Base-by-base conservation (phyloP, 768 basidiomycete genomes). In the Mycena vulgaris region DNA sequence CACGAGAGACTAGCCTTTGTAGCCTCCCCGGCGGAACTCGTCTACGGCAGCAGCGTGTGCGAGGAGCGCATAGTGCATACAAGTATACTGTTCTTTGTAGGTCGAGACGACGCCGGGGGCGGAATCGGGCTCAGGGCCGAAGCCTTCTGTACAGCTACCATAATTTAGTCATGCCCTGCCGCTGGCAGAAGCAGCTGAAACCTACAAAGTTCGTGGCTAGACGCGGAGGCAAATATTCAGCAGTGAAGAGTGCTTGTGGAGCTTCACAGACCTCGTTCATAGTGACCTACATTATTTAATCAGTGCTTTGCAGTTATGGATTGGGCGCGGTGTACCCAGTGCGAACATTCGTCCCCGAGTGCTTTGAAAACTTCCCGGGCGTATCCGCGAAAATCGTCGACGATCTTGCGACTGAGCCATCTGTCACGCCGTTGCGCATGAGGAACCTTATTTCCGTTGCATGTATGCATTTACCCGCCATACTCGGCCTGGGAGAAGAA, bases 351-450 rank as follows among this genome's bases (percentile, higher is more conserved):
- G 39, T 73, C n/a, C 2, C 72, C 72, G 13, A 73, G 23, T 17
- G 64, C 72, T 53, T 62, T 57, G 59, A 73, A 73, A 11, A 73
- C 72, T 13, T 47, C 68, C 8, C 68, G 77, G 7, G 87, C 84
- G 72, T 88, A 89, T 66, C 78, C 77, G 25, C 79, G 80, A 65
- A 80, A 89, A 73, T 89, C 88, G 27, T 78, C 69, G 23, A 86
- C 78, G 62, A 87, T 82, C 63, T 86, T 83, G 21, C 83, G 83
- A 67, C 84, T 83, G 14, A 86, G 78, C 86, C 86, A 89, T 28
- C 87, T 87, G 21, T 5, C 5, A 28, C 31, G 21, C 2, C 11
- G 23, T 19, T n/a, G n/a, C n/a, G n/a, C n/a, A 37, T 35, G 27
- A 27, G 19, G 9, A 10, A 23, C 4, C 7, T 17, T 16, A 25